phyloP scores from a whole-genome alignment of 1,284 basidiomycete species.

The Heterobasidion irregulare region DNA sequence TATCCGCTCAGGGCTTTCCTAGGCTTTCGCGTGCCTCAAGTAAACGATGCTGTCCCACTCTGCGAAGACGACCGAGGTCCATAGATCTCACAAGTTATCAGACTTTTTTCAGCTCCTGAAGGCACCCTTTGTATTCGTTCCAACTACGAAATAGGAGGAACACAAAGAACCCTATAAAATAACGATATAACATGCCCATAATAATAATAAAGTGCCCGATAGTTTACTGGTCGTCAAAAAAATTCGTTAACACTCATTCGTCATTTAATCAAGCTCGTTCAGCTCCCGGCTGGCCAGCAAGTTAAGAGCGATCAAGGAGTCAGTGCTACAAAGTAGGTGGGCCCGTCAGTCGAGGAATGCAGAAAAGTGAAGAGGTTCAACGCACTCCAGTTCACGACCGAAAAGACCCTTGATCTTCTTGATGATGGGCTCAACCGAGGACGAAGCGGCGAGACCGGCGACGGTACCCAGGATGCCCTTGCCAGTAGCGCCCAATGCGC shows the following conservation, averaged over 20 bases:
- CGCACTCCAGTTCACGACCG: background rate
- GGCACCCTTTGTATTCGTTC: background rate
- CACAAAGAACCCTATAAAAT: background rate
- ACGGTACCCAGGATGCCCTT: slow-evolving; percentile 1
- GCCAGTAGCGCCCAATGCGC: background rate
- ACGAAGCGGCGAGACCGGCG: background rate
- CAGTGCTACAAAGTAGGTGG: background rate
- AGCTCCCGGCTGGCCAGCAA: background rate
- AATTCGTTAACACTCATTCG: background rate
- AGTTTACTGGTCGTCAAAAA: background rate
- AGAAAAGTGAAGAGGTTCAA: background rate
- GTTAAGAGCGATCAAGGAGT: background rate
- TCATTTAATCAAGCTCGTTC: background rate
- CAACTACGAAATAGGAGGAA: background rate
- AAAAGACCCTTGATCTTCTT: background rate
- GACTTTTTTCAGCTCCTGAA: background rate
- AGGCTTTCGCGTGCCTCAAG: too few relatives aligned
- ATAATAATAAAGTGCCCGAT: background rate
- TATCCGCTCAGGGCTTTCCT: too few relatives aligned
- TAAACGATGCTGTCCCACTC: too few relatives aligned
- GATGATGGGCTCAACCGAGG: background rate
- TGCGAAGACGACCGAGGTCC: too few relatives aligned
- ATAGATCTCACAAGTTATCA: too few relatives aligned
- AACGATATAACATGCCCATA: background rate
- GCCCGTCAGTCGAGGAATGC: background rate